phyloP scores from a whole-genome alignment of 1,284 basidiomycete species.

The Inonotus obliquus region DNA sequence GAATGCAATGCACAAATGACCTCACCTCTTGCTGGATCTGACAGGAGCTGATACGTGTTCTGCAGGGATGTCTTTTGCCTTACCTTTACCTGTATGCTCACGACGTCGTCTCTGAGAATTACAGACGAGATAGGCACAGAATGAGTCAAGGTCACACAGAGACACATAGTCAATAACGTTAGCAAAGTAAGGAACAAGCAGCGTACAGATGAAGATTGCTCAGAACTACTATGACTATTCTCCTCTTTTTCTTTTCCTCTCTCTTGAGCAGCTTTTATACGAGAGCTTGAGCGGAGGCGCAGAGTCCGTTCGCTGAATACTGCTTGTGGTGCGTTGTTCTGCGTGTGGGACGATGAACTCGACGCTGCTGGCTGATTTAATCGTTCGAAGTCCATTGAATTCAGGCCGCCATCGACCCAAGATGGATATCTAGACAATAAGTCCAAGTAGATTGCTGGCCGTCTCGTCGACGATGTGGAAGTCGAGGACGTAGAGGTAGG shows the following conservation, averaged over 20 bases:
- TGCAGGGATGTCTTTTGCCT: conserved; percentile 53
- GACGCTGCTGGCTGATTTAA: conserved; percentile 54
- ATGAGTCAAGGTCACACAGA: too few species aligned
- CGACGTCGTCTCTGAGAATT: conserved; percentile 44
- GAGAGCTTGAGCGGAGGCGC: conserved; percentile 63
- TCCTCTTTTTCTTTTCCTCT: conserved; percentile 52
- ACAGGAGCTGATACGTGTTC: conserved; percentile 31
- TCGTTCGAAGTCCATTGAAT: conserved; percentile 77
- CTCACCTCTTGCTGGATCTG: conserved; percentile 21
- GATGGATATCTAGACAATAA: conserved; percentile 19
- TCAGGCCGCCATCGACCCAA: conserved; percentile 75
- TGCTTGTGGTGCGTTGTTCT: conserved; percentile 28
- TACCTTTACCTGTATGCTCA: conserved; percentile 59
- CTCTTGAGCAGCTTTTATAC: conserved; percentile 60
- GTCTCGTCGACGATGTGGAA: conserved; percentile 9
- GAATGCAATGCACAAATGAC: conserved; percentile 12
- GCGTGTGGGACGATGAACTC: conserved; percentile 39
- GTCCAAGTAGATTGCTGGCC: not conserved
- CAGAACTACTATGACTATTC: conserved; percentile 23
- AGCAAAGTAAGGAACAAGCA: not conserved
- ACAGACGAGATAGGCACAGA: too few species aligned
- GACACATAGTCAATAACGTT: not conserved
- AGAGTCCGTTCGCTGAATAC: conserved; percentile 27
- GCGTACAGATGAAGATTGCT: conserved; percentile 8
- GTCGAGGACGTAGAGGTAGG: conserved; percentile 8